Evolutionary conservation across 2,329 filamentous ascomycete species (phyloP).

Genomic region (Penicillium sp.): DNA sequence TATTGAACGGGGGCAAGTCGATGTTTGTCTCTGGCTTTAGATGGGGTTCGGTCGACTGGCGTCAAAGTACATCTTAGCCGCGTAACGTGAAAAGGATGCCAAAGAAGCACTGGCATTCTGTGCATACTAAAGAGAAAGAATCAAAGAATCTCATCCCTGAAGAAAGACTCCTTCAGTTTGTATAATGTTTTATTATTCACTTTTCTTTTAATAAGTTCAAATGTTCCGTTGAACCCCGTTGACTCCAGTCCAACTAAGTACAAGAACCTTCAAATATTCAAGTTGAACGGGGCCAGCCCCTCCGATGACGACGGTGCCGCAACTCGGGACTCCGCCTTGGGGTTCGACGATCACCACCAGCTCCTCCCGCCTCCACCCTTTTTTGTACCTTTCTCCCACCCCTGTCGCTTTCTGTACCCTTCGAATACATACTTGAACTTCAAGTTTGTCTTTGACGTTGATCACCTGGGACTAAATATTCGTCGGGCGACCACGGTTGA

Average conservation of each 20-base stretch:
- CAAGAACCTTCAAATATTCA: too few species aligned
- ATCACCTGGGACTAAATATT: conserved; percentile 4
- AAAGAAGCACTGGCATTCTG: neutral
- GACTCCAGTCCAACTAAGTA: too few species aligned
- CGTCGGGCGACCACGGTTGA: conserved; percentile 21
- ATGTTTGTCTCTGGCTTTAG: conserved; percentile 15
- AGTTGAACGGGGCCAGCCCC: neutral
- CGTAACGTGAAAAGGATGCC: neutral
- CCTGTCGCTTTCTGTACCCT: conserved; percentile 9
- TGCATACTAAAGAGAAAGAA: conserved; percentile 8
- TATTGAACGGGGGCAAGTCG: conserved; percentile 7
- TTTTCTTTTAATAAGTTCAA: too few species aligned
- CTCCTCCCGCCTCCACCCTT: conserved; percentile 20
- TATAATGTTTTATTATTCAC: too few species aligned
- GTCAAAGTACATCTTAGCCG: conserved; percentile 19
- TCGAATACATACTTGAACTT: conserved; percentile 14
- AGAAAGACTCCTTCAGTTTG: too few species aligned
- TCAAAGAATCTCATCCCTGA: neutral
- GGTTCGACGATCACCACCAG: conserved; percentile 27
- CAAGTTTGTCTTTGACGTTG: neutral
- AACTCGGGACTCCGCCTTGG: conserved; percentile 29
- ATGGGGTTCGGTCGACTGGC: conserved; percentile 11
- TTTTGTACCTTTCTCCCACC: conserved; percentile 1
- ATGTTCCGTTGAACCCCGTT: too few species aligned
- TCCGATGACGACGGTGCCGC: conserved; percentile 30